A percentile compares a stretch with the other conserved stretches of the same genome.
Conservation (phyloP, 441 rosid genomes). For the Sinapis alba region DNA sequence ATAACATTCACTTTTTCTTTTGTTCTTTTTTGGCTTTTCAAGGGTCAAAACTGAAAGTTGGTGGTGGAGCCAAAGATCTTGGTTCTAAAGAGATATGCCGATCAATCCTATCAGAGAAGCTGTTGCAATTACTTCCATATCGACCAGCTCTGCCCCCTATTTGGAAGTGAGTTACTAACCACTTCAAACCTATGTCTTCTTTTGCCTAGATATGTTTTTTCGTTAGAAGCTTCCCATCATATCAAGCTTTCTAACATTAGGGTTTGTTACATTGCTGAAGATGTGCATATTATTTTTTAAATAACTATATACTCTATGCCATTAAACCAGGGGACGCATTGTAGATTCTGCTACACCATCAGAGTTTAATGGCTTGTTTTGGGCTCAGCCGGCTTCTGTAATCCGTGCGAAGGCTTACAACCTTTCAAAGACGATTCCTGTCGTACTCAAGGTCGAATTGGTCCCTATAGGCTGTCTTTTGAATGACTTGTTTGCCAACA, state of each 20-base stretch:
- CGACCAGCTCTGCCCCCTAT: conserved; percentile 48
- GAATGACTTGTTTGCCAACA: conserved; percentile 45
- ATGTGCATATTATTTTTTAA: background rate
- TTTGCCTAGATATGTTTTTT: background rate
- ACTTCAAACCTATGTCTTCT: conserved; percentile 10
- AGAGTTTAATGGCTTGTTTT: conserved; percentile 49
- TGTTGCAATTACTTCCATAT: conserved; percentile 35
- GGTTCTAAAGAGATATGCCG: conserved; percentile 28
- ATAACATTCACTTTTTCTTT: background rate
- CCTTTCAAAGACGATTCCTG: conserved; percentile 49
- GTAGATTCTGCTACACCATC: conserved; percentile 36
- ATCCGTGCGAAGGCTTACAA: conserved; percentile 50
- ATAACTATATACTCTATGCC: conserved; percentile 14
- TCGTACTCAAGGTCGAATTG: conserved; percentile 50
- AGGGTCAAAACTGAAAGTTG: conserved; percentile 37
- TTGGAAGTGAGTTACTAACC: conserved; percentile 58
- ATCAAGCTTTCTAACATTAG: conserved; percentile 3
- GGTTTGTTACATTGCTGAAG: conserved; percentile 18
- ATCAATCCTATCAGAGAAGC: conserved; percentile 32
- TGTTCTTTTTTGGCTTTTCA: conserved; percentile 6
- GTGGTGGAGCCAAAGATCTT: conserved; percentile 29
- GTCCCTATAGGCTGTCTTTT: conserved; percentile 44
- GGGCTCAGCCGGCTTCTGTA: conserved; percentile 53
- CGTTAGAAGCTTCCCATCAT: background rate
- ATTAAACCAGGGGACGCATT: conserved; percentile 62